Conservation (phyloP, 1,284 basidiomycete genomes). For the Stygiomarasmius scandens region DNA sequence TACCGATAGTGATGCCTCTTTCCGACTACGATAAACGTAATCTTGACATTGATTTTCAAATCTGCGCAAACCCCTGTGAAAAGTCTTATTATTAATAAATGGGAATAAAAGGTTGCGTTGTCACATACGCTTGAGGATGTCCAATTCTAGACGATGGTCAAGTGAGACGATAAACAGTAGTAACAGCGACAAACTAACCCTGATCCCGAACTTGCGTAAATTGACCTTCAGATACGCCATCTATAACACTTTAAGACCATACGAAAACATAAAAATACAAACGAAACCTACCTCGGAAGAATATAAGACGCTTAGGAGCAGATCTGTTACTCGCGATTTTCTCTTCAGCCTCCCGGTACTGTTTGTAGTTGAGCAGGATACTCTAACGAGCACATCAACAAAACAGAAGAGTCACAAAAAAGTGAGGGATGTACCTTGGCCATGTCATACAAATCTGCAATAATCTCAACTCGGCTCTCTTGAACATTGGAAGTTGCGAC, state of each 20-base stretch:
- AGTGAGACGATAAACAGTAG: background rate
- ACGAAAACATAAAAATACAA: background rate
- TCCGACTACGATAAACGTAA: slow-evolving; percentile 62
- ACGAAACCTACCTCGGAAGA: slow-evolving; percentile 61
- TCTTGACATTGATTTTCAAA: slow-evolving; percentile 47
- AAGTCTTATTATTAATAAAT: no score
- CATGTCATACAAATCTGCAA: slow-evolving; percentile 57
- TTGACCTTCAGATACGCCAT: slow-evolving; percentile 70
- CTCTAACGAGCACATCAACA: slow-evolving; percentile 25
- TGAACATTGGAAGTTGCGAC: slow-evolving; percentile 56
- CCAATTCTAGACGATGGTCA: slow-evolving; percentile 10
- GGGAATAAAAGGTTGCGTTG: background rate
- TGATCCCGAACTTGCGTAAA: slow-evolving; percentile 57
- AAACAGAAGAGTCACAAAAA: background rate
- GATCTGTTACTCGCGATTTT: slow-evolving; percentile 33
- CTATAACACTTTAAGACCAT: slow-evolving; percentile 32
- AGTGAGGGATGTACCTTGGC: slow-evolving; percentile 34
- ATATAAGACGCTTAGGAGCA: slow-evolving; percentile 54
- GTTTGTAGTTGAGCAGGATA: slow-evolving; percentile 42
- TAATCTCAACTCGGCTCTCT: slow-evolving; percentile 54
- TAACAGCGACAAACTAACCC: slow-evolving; percentile 37
- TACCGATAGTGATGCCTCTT: slow-evolving; percentile 50
- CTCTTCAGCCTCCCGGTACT: slow-evolving; percentile 32
- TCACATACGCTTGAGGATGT: slow-evolving; percentile 2
- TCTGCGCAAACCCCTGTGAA: slow-evolving; percentile 46